These are phyloP conservation scores for Oidium heveae DNA, from an alignment of 2,329 filamentous ascomycete genomes.

Conservation along the genomic window DNA sequence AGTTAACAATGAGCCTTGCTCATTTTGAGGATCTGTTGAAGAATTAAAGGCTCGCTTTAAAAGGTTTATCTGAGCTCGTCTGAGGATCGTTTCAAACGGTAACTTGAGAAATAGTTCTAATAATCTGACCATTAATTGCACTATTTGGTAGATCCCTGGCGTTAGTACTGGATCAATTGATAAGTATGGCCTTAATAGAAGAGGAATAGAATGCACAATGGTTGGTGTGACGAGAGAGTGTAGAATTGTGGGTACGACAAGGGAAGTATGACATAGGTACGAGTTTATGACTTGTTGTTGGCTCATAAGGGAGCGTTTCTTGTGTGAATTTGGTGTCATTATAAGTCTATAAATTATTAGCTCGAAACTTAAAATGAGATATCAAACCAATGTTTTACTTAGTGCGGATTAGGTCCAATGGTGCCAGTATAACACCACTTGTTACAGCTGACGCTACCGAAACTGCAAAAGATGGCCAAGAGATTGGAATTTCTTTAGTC, in stretches of 20 bases:
- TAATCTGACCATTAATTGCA: conserved; percentile 57
- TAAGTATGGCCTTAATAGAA: conserved; percentile 66
- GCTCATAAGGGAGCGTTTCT: conserved; percentile 47
- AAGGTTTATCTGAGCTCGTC: conserved; percentile 62
- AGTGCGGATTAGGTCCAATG: conserved; percentile 75
- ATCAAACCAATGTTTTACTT: conserved; percentile 15
- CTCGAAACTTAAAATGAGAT: conserved; percentile 7
- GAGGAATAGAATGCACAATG: conserved; percentile 56
- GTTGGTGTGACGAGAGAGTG: conserved; percentile 67
- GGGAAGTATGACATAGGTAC: conserved; percentile 40
- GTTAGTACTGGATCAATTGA: conserved; percentile 60
- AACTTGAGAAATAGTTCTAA: conserved; percentile 67
- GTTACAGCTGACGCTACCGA: conserved; percentile 36
- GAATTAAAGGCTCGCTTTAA: conserved; percentile 15
- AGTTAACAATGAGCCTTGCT: conserved; percentile 27
- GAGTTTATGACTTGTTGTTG: conserved; percentile 58
- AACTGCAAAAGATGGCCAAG: conserved; percentile 56
- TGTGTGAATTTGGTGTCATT: conserved; percentile 52
- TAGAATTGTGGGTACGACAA: conserved; percentile 64
- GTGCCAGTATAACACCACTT: conserved; percentile 60
- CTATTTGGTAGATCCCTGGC: conserved; percentile 57
- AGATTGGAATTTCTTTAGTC: conserved; percentile 44
- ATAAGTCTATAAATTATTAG: conserved; percentile 34
- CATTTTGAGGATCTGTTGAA: conserved; percentile 7
- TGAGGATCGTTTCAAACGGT: conserved; percentile 74